These are phyloP conservation scores for Diospyros kaki DNA, from an alignment of 148 eudicot genomes.

Conservation along the genomic window DNA sequence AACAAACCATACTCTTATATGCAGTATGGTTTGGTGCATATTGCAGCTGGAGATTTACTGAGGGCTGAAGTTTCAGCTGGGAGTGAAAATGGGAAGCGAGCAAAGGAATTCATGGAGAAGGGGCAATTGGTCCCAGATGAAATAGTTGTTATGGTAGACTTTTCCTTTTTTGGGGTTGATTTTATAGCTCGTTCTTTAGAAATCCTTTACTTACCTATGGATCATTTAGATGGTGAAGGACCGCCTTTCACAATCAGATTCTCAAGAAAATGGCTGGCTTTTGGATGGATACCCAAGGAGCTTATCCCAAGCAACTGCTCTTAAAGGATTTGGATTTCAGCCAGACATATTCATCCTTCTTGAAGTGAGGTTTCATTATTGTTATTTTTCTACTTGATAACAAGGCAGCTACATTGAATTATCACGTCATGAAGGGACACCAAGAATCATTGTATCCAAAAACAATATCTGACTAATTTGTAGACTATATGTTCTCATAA, in stretches of 20 bases:
- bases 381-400: constrained; percentile 14
- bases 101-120: constrained; percentile 92
- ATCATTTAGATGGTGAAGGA: constrained; percentile 86
- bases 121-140: constrained; percentile 94
- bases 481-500: neutral
- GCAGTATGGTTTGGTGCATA: constrained; percentile 97
- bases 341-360: constrained; percentile 91
- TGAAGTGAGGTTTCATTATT: constrained; percentile 62
- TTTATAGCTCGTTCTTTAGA: constrained; percentile 11
- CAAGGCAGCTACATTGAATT: neutral
- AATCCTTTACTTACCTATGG: constrained; percentile 7
- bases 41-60: constrained; percentile 94
- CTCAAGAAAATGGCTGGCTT: constrained; percentile 95
- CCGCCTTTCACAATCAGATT: constrained; percentile 67
- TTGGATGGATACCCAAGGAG: constrained; percentile 98
- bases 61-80: constrained; percentile 83
- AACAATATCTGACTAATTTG: neutral
- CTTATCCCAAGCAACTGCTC: constrained; percentile 89
- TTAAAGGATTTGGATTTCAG: constrained; percentile 65
- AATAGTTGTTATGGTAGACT: constrained; percentile 81
- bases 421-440: neutral
- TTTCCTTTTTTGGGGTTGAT: neutral
- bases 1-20: constrained; percentile 45
- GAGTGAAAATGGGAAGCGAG: constrained; percentile 78
- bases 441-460: constrained; percentile 4